Base-by-base conservation (phyloP, 805 yeast species). In the Saturnispora galanensis region DNA sequence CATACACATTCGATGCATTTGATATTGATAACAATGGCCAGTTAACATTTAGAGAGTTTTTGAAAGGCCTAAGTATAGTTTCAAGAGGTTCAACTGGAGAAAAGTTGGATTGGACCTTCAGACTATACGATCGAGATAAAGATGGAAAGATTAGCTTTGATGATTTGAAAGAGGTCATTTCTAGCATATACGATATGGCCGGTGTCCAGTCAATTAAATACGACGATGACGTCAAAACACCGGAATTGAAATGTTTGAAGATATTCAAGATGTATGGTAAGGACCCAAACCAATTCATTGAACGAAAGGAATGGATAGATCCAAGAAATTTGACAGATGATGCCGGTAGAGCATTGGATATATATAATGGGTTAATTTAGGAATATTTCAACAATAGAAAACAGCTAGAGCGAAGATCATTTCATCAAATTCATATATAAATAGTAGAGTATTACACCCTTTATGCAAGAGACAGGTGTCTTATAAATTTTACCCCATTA, bases 401-500 rank as follows among this genome's bases (percentile, higher is more conserved):
- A 34, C 13, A 30, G 30, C 16, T 16, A 31, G 8, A 41, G 26
- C 35, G 30, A 35, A 32, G 35, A 32, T 21, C 26, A 21, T 21
- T 21, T 21, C 26, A 21, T 21, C 17, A 11, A n/a, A 39, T 39
- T 16, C 21, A 45, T 11, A 13, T 12, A 34, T 31, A 5, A 26
- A 17, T 17, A 17, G 7, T 35, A 35, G 15, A 43, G 21, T 31
- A 9, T 58, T 66, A 90, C 2, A 88, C 64, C 52, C 95, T 71
- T 62, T 90, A 96, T 11, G 97, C 97, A 1, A 88, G 71, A 81
- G 82, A 93, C 86, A 7, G 97, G 97, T n/a, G 75, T 82, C 54
- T 75, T 74, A 59, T 97, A 89, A 2, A 89, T 78, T 41, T 70
- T 59, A 21, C 8, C 6, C 8, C 8, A 21, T 58, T 65, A 90